Evolutionary conservation across 2,329 filamentous ascomycete genomes (phyloP).

Genomic region (Canariomyces notabilis): DNA sequence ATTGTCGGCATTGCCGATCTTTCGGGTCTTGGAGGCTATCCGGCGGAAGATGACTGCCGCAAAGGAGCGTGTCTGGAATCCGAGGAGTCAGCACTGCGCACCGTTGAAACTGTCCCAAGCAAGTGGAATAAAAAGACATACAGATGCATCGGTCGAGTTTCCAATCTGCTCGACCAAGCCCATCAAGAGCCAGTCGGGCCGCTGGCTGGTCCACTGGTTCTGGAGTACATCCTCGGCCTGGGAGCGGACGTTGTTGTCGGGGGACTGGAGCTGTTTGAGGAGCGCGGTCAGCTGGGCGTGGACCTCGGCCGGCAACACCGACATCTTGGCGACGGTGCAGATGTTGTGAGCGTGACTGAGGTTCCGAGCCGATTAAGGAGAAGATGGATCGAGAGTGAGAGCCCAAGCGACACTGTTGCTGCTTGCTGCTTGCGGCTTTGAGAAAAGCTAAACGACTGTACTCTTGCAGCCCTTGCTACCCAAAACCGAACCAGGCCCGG

Average conservation of each 20-base stretch:
- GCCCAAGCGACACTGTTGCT: too few species aligned
- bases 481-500: slow-evolving; percentile 9
- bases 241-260: slow-evolving; percentile 80
- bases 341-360: not conserved
- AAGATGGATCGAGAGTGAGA: not conserved
- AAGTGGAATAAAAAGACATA: slow-evolving; percentile 38
- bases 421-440: too few species aligned
- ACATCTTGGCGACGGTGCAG: slow-evolving; percentile 52
- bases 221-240: slow-evolving; percentile 87
- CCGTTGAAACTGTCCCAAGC: not conserved
- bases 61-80: slow-evolving; percentile 73
- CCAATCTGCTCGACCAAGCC: slow-evolving; percentile 89
- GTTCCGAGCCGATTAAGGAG: slow-evolving; percentile 1
- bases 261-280: slow-evolving; percentile 78
- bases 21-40: slow-evolving; percentile 84
- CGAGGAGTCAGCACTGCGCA: slow-evolving; percentile 3
- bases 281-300: slow-evolving; percentile 81
- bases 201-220: slow-evolving; percentile 77
- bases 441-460: too few species aligned
- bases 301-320: slow-evolving; percentile 77
- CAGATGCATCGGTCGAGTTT: slow-evolving; percentile 65
- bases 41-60: slow-evolving; percentile 90
- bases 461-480: slow-evolving; percentile 17
- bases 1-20: slow-evolving; percentile 64
- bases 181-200: slow-evolving; percentile 87